A percentile compares a stretch with the other conserved stretches of the same genome.
Evolutionary conservation across 2,329 filamentous ascomycete genomes (phyloP).

Genomic region (Fusarium musae): DNA sequence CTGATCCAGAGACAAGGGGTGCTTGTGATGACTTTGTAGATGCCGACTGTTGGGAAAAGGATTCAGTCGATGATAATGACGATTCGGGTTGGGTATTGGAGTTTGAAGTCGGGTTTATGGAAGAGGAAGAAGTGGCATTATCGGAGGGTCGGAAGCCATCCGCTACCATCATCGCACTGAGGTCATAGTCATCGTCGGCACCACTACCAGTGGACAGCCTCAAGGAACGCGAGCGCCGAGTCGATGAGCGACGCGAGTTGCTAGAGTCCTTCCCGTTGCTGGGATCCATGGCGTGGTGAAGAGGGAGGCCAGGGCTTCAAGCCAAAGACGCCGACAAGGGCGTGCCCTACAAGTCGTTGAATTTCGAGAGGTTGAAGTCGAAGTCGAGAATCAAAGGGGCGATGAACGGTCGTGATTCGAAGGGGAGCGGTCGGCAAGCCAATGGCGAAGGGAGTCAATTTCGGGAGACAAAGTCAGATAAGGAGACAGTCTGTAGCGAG

Average conservation of each 20-base stretch:
- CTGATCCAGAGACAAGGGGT: constrained; percentile 20
- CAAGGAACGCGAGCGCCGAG: constrained; percentile 55
- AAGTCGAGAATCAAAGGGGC: constrained; percentile 29
- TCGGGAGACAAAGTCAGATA: background rate
- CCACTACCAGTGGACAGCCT: constrained; percentile 49
- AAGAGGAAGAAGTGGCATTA: constrained; percentile 15
- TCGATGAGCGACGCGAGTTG: constrained; percentile 56
- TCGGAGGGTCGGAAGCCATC: constrained; percentile 62
- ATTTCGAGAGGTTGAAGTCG: constrained; percentile 29
- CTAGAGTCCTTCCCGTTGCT: constrained; percentile 52
- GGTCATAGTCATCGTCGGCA: constrained; percentile 59
- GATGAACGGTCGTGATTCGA: constrained; percentile 12
- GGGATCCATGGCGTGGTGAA: constrained; percentile 53
- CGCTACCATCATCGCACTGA: constrained; percentile 62
- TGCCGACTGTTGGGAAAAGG: constrained; percentile 23
- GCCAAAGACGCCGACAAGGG: constrained; percentile 42
- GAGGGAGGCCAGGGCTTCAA: constrained; percentile 36
- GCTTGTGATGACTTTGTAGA: constrained; percentile 19
- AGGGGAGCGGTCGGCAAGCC: constrained; percentile 18
- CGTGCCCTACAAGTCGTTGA: constrained; percentile 38
- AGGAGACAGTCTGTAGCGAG: constrained; percentile 14
- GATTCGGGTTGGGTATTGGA: constrained; percentile 32
- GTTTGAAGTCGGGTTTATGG: constrained; percentile 31
- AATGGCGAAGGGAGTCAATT: constrained; percentile 21
- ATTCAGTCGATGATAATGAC: constrained; percentile 12